Conservation (phyloP, 805 yeast species). For the Suhomyces xylopsoci region DNA sequence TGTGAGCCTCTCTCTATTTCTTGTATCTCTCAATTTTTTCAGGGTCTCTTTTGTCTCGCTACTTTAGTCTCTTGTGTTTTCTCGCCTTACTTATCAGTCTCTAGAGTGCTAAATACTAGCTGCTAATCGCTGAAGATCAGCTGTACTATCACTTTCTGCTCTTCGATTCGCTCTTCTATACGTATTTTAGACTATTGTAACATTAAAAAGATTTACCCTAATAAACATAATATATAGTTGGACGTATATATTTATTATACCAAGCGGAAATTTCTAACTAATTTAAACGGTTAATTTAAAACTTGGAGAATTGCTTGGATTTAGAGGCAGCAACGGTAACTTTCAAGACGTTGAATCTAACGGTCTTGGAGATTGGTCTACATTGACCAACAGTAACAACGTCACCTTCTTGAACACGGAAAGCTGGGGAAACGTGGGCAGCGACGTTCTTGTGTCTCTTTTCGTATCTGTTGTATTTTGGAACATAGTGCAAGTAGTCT, state of each 20-base stretch:
- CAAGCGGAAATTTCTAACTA: neutral
- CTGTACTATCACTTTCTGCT: too few relatives aligned
- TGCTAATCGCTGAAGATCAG: too few relatives aligned
- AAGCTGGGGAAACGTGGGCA: conserved; percentile 99
- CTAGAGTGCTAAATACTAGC: neutral
- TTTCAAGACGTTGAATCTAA: conserved; percentile 98
- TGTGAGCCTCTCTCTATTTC: too few relatives aligned
- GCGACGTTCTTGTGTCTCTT: conserved; percentile 99
- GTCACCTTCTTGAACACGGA: conserved; percentile 99
- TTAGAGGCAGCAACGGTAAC: conserved; percentile 86
- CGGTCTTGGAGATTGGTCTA: conserved; percentile 99
- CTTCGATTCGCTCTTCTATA: neutral
- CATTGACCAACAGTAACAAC: conserved; percentile 99
- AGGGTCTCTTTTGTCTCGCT: too few relatives aligned
- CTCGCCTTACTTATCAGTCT: too few relatives aligned
- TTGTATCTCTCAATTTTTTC: too few relatives aligned
- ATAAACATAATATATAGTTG: conserved; percentile 4
- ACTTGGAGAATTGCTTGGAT: conserved; percentile 94
- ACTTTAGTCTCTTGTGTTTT: too few relatives aligned
- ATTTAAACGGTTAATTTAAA: conserved; percentile 48
- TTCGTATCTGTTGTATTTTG: conserved; percentile 99
- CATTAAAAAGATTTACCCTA: conserved; percentile 5
- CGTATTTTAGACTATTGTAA: conserved; percentile 1
- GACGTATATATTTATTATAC: conserved; percentile 1
- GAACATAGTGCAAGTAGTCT: conserved; percentile 99